Conservation (phyloP, 805 yeast species). For the Nakazawaea ishiwadae region DNA sequence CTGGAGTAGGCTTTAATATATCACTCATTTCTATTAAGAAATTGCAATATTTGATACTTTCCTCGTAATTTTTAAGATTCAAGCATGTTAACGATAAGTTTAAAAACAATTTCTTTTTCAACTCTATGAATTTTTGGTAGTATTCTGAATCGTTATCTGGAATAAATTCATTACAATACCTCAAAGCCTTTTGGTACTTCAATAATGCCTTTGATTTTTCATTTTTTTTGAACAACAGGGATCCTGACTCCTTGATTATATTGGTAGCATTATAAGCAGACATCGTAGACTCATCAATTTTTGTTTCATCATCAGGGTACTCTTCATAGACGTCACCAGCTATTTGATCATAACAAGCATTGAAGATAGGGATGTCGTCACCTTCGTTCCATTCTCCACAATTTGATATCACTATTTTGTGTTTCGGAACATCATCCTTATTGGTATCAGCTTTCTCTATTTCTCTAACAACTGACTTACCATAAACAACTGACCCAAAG, state of each 20-base stretch:
- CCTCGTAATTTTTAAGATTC: constrained; percentile 43
- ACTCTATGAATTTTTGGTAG: constrained; percentile 40
- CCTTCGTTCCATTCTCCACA: constrained; percentile 61
- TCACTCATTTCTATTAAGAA: constrained; percentile 50
- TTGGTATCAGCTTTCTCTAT: constrained; percentile 49
- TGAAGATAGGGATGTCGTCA: constrained; percentile 52
- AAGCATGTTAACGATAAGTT: constrained; percentile 56
- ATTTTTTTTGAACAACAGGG: constrained; percentile 50
- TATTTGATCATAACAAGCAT: constrained; percentile 54
- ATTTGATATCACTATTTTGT: constrained; percentile 41
- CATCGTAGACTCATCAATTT: constrained; percentile 42
- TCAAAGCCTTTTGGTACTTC: constrained; percentile 61
- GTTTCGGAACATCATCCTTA: constrained; percentile 35
- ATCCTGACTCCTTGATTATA: constrained; percentile 65
- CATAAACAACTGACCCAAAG: constrained; percentile 67
- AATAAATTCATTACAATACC: constrained; percentile 66
- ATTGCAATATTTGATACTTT: constrained; percentile 48
- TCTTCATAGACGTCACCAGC: constrained; percentile 77
- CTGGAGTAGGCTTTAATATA: constrained; percentile 15
- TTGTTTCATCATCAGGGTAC: constrained; percentile 67
- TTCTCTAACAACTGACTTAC: constrained; percentile 65
- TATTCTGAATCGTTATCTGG: constrained; percentile 67
- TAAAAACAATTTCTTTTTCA: constrained; percentile 46
- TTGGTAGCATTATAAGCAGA: constrained; percentile 45
- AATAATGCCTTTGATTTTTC: constrained; percentile 57